Evolutionary conservation across 1,284 basidiomycete species (phyloP).

Genomic region (Athelia sp.): DNA sequence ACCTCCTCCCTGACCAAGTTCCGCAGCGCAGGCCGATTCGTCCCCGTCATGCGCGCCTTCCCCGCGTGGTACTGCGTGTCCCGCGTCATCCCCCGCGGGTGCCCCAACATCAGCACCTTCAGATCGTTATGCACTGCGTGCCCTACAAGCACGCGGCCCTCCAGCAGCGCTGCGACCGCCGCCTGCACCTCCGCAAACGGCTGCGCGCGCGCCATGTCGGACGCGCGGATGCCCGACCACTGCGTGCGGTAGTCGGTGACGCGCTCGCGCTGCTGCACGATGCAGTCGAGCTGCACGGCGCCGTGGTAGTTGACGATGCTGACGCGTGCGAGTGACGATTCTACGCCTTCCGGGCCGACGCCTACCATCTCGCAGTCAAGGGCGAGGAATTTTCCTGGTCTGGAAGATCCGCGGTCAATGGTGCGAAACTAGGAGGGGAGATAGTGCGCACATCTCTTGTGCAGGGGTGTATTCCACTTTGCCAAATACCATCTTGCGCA

Average conservation of each 20-base stretch:
- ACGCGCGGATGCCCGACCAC: conserved; percentile 81
- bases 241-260: conserved; percentile 94
- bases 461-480: conserved; percentile 32
- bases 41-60: conserved; percentile 54
- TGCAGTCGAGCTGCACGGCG: conserved; percentile 75
- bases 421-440: conserved; percentile 19
- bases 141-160: conserved; percentile 85
- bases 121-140: conserved; percentile 94
- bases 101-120: conserved; percentile 86
- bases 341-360: conserved; percentile 74
- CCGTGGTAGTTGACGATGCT: conserved; percentile 92
- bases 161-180: conserved; percentile 72
- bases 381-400: conserved; percentile 76
- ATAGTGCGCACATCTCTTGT: conserved; percentile 35
- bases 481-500: conserved; percentile 52
- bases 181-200: conserved; percentile 81
- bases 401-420: conserved; percentile 46
- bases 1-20: conserved; percentile 82
- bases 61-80: conserved; percentile 77
- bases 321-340: conserved; percentile 87
- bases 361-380: conserved; percentile 99
- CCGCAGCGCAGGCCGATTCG: conserved; percentile 71
- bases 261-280: conserved; percentile 82
- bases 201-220: conserved; percentile 76
- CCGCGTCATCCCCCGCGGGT: conserved; percentile 73